Evolutionary conservation across 75 land plant genomes (phyloP).

Genomic region (Selaginella tamariscina): DNA sequence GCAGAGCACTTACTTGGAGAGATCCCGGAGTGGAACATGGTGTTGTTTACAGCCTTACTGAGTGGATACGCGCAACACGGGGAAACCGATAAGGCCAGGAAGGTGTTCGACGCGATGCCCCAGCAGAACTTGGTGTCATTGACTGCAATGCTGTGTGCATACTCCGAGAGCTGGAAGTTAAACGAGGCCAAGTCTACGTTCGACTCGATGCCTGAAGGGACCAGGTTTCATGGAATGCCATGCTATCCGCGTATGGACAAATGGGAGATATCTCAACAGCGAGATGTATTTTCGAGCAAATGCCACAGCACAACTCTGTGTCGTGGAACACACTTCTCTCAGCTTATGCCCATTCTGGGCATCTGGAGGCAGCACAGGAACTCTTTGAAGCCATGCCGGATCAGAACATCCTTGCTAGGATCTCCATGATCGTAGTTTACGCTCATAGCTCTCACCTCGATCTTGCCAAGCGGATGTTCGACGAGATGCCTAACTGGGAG

Average conservation of each 20-base stretch:
- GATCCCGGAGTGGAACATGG: neutral
- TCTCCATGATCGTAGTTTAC: neutral
- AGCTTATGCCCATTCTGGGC: neutral
- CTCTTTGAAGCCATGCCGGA: neutral
- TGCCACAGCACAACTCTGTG: neutral
- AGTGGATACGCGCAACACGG: neutral
- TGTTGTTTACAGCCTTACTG: neutral
- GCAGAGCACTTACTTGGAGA: neutral
- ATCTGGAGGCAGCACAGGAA: neutral
- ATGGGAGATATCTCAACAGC: neutral
- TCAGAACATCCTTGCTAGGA: neutral
- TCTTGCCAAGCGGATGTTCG: neutral
- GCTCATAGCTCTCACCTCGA: neutral
- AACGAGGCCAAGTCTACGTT: neutral
- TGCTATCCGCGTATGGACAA: neutral
- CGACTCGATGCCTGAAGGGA: neutral
- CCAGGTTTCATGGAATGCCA: neutral
- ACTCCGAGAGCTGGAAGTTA: neutral
- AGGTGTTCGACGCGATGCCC: neutral
- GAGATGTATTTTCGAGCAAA: neutral
- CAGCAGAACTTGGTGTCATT: neutral
- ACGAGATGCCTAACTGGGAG: neutral
- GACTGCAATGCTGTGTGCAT: neutral
- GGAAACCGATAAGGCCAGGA: neutral
- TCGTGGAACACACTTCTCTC: neutral